phyloP scores from a whole-genome alignment of 768 basidiomycete species.

The Crepidotus variabilis region DNA sequence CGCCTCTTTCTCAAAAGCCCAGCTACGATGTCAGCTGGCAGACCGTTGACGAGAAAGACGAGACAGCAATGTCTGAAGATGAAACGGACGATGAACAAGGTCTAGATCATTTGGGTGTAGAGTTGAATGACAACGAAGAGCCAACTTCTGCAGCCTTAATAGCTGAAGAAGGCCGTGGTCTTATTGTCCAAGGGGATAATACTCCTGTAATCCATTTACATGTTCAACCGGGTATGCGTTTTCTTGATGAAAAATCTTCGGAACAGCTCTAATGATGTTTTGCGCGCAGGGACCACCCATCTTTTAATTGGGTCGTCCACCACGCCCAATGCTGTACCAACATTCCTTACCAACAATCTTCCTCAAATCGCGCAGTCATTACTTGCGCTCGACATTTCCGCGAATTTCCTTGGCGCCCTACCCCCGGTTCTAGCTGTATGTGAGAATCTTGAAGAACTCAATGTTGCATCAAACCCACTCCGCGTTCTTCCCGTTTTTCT shows the following conservation, averaged over 20 bases:
- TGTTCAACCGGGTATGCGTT: constrained; percentile 65
- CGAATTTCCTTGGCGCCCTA: constrained; percentile 79
- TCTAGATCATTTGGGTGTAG: constrained; percentile 45
- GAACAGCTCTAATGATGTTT: constrained; percentile 1
- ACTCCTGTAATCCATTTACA: constrained; percentile 58
- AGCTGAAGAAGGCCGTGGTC: constrained; percentile 80
- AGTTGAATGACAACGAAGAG: constrained; percentile 56
- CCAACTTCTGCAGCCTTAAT: constrained; percentile 74
- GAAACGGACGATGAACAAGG: constrained; percentile 44
- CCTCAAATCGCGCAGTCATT: constrained; percentile 75
- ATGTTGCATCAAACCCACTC: constrained; percentile 88
- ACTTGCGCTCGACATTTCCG: constrained; percentile 90
- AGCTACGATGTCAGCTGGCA: constrained; percentile 79
- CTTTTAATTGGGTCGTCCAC: constrained; percentile 80
- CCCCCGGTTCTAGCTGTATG: constrained; percentile 84
- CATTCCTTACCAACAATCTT: constrained; percentile 66
- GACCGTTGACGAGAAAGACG: constrained; percentile 67
- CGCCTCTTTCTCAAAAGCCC: constrained; percentile 54
- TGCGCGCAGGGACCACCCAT: constrained; percentile 80
- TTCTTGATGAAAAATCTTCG: constrained; percentile 6
- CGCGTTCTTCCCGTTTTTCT: constrained; percentile 91
- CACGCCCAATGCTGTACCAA: constrained; percentile 73
- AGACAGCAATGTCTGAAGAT: constrained; percentile 54
- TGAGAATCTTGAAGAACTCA: constrained; percentile 84
- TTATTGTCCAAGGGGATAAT: constrained; percentile 73